Evolutionary conservation across 768 basidiomycete species (phyloP), one percentile per base, ranked within the genome.

Genomic region (Psilocybe cubensis): DNA sequence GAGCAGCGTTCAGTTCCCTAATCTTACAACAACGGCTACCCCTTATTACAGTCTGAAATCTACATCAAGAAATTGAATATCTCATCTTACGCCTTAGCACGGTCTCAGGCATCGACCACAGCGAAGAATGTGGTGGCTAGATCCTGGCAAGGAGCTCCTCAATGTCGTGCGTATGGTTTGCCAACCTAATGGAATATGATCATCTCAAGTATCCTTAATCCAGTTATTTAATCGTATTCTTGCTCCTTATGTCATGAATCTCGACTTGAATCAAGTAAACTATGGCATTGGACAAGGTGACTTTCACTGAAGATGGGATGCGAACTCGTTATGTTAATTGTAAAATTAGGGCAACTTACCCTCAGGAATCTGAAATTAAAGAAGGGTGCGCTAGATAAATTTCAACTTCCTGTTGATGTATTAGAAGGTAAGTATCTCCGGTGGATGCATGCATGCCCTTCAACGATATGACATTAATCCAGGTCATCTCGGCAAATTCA

Each of bases 201-300:
- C 46, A n/a, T 5, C 51, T 11, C 45, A 27, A 29, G 27, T 38
- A 25, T n/a, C 25, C 24, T 55, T 51, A 44, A 27, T n/a, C 20
- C 64, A 80, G 91, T 71, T 94, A 64, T 91, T 97, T 76, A 96
- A 96, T 71, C 86, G 91, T 62, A 91, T 95, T 61, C 85, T 97
- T 48, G 92, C 92, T 24, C 95, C 94, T 0, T 98, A 98, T 82
- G 90, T 98, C 62, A 94, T 95, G 78, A 96, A 98, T 69, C 76
- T 99, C 71, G 95, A 98, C 72, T 84, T 94, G 70, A 90, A 93
- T 69, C 93, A 96, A 72, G 90, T 98, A 47, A 95, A 95, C 68
- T 89, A 96, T 79, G 94, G 92, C 14, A 91, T 96, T 62, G 90
- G 84, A 57, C 89, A 92, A 80, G 94, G 94, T 84, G 69, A 33